Base-by-base conservation (phyloP, 345 rosid genomes). In the Corchorus olitorius region DNA sequence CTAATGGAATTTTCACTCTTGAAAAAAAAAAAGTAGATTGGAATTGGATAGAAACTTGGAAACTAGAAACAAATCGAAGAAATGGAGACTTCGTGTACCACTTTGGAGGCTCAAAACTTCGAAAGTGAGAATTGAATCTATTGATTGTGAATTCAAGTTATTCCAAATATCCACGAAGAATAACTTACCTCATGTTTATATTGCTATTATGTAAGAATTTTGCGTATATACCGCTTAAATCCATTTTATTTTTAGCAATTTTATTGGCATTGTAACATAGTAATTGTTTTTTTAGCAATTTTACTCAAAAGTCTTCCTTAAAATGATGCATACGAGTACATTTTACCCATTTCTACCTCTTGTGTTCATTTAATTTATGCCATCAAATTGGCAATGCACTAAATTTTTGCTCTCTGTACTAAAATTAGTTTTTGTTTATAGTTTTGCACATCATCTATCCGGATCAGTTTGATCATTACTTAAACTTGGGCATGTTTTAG, bases 11-110 rank as follows among this genome's bases (percentile, higher is more conserved):
- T 13, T 13, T 13, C 0, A 5, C 41, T 39, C 41, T n/a, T n/a
- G n/a, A n/a, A n/a, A n/a, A 2, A 5, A 2, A 5, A 39, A 39
- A 39, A 39, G 41, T 39, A 5, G 2, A 39, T 5, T 39, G 41
- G 41, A 39, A 39, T 39, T 39, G 41, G 41, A 39, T 39, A 39
- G 41, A 39, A 39, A 39, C 41, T 39, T 39, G 6, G 10, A 27
- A 22, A 22, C 15, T 4, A 22, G 52, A 19, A 5, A 13, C 14
- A n/a, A 10, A 6, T 15, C 6, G 6, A 41, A 41, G 43, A 49
- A 74, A 94, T 93, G 99, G 97, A 93, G 86, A 90, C 97, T 6
- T 95, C 97, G 65, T 33, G 59, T 27, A 5, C 3, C 33, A 0
- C 8, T 60, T 33, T 33, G 41, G 13, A 4, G 27, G 10, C 41